Percentiles rank a stretch among this genome's conserved stretches.
Evolutionary conservation across 345 rosid species (phyloP).

Genomic region (Rubroshorea leprosula): DNA sequence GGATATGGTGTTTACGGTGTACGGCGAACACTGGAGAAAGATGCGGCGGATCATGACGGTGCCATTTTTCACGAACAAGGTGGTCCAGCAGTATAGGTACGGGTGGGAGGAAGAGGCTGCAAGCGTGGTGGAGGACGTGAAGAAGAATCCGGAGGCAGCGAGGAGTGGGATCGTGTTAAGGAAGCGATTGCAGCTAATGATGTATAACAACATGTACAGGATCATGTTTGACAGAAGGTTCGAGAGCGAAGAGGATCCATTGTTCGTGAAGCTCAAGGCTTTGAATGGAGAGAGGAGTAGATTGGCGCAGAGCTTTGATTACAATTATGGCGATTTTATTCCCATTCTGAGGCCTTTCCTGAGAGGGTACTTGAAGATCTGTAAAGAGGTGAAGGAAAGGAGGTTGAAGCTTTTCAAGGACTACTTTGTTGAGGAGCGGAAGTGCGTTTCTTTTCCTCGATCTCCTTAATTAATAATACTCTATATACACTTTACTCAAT

Average conservation of each 20-base stretch:
- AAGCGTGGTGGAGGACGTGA: slow-evolving; percentile 49
- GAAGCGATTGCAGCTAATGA: slow-evolving; percentile 76
- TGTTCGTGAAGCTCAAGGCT: slow-evolving; percentile 66
- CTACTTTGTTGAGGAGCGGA: slow-evolving; percentile 84
- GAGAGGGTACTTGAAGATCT: slow-evolving; percentile 86
- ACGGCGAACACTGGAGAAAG: slow-evolving; percentile 99
- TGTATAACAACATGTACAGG: slow-evolving; percentile 95
- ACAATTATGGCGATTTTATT: slow-evolving; percentile 92
- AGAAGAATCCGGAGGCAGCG: slow-evolving; percentile 62
- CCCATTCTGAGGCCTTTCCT: slow-evolving; percentile 91
- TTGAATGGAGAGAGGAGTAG: slow-evolving; percentile 94
- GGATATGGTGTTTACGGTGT: slow-evolving; percentile 98
- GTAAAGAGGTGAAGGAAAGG: slow-evolving; percentile 77
- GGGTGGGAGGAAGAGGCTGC: slow-evolving; percentile 76
- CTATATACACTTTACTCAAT: too few species aligned
- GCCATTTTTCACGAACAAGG: slow-evolving; percentile 98
- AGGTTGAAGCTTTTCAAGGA: slow-evolving; percentile 86
- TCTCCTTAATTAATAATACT: too few species aligned
- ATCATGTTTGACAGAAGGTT: slow-evolving; percentile 80
- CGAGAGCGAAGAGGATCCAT: slow-evolving; percentile 83
- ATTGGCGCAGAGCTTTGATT: slow-evolving; percentile 92
- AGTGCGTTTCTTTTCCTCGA: slow-evolving; percentile 66
- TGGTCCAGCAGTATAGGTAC: slow-evolving; percentile 60
- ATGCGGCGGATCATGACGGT: slow-evolving; percentile 99
- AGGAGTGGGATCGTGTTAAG: slow-evolving; percentile 56